phyloP scores from a whole-genome alignment of 306 rosid species.

The Rosa multiflora region DNA sequence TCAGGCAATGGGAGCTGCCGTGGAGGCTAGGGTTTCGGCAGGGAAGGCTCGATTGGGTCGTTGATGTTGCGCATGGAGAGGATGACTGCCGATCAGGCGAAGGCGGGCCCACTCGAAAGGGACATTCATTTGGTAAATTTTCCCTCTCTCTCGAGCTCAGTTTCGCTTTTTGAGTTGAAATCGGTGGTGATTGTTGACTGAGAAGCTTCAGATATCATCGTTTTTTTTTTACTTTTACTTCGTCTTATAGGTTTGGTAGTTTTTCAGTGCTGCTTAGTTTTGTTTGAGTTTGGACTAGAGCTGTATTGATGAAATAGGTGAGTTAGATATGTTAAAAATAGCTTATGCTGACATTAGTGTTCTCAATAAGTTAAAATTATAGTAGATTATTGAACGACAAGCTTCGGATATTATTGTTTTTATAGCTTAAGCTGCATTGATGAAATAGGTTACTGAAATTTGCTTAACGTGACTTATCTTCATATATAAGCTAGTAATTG shows the following conservation, averaged over 20 bases:
- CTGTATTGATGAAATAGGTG: not conserved
- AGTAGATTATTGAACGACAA: not conserved
- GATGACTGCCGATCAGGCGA: constrained; percentile 28
- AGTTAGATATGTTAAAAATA: not conserved
- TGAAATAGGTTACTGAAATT: not conserved
- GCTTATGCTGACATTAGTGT: not conserved
- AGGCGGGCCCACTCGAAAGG: constrained; percentile 27
- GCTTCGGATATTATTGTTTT: not conserved
- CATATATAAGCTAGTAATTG: not conserved
- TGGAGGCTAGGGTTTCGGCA: constrained; percentile 24
- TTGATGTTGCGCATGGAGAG: constrained; percentile 15
- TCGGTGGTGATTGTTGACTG: no score
- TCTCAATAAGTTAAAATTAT: not conserved
- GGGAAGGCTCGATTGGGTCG: not conserved
- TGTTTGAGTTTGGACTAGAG: not conserved
- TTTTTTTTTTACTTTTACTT: not conserved
- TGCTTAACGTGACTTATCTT: not conserved
- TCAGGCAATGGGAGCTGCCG: not conserved
- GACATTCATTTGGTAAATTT: constrained; percentile 31
- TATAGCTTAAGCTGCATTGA: not conserved
- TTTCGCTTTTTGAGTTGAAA: no score
- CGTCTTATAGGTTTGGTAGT: not conserved
- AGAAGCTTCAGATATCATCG: no score
- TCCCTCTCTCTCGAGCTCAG: not conserved
- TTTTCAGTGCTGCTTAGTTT: not conserved